Evolutionary conservation across 768 basidiomycete genomes (phyloP), one percentile per base, ranked within the genome.

Genomic region (Kwoniella botswanensis): DNA sequence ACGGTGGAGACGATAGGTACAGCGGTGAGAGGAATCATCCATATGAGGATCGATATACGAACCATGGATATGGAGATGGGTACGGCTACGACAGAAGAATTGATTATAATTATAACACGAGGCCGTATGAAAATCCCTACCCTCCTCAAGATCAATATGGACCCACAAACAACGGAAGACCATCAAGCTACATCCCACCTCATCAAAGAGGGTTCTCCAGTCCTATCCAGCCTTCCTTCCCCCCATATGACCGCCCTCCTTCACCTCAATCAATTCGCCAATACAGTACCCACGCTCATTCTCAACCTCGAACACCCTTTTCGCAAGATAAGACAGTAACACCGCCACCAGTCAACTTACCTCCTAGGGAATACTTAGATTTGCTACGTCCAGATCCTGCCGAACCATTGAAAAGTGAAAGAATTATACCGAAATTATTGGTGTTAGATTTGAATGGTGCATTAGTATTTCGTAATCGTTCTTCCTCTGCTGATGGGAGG

Each of bases 361-460:
- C 71, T 58, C 56, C 71, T 9, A 17, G 26, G 21, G 55, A 72
- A 29, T 68, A 72, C 26, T 60, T 72, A 10, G 59, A 63, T 24
- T 55, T 72, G 2, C 57, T 56, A 7, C 46, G 46, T 50, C 13
- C 26, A n/a, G 24, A 60, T 18, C 67, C 62, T 7, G 41, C 52
- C 2, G 42, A 50, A 10, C n/a, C 43, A 7, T 9, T 65, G 2
- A 44, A 29, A 4, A 56, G 44, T 1, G 63, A 59, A 12, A 24
- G 18, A 12, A 53, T 64, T 1, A 43, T 65, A 15, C 63, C 70
- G 15, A 83, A 83, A 70, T 73, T 83, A 3, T 61, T 83, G 2
- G 75, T 82, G 0, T 68, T 82, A n/a, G 82, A 83, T 60, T 68
- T 83, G n/a, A 83, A 83, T 58, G 81, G 81, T 3, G 79, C 81